Evolutionary conservation across 139 green algal species (phyloP).

Genomic region (Chlorella sp.): DNA sequence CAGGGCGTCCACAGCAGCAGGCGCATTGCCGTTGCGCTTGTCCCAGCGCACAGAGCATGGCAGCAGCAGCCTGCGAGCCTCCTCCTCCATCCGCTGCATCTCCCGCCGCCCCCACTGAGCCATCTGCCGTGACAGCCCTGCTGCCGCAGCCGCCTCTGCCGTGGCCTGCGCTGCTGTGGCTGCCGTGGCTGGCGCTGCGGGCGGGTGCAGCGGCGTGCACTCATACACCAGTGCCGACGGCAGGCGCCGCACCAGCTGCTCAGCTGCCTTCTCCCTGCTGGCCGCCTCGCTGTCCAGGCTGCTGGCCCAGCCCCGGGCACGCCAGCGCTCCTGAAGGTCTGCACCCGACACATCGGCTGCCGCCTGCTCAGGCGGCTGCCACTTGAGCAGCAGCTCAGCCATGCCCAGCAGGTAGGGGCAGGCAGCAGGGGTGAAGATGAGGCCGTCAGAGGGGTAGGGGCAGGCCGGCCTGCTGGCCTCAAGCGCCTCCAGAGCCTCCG

Average conservation of each 20-base stretch:
- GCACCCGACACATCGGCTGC: not conserved
- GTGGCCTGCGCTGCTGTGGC: too few relatives aligned
- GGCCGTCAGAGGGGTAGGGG: not conserved
- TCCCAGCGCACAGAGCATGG: constrained; percentile 3
- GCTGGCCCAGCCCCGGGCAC: too few relatives aligned
- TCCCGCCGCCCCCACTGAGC: not conserved
- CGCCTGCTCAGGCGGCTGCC: not conserved
- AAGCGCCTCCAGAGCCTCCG: not conserved
- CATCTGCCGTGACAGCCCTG: not conserved
- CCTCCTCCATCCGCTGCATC: not conserved
- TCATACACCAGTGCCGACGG: not conserved
- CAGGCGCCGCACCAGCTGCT: not conserved
- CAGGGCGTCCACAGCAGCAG: not conserved
- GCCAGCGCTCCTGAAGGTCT: not conserved
- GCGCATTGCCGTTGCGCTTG: not conserved
- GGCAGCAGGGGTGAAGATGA: not conserved
- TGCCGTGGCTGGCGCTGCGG: not conserved
- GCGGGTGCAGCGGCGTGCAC: not conserved
- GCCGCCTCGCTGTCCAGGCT: not conserved
- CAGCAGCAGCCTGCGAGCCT: not conserved
- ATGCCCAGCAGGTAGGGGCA: not conserved
- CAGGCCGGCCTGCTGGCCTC: not conserved
- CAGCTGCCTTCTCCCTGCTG: not conserved
- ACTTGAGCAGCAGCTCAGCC: not conserved
- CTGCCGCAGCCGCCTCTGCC: too few relatives aligned